phyloP scores from a whole-genome alignment of 345 rosid species.

The Dovyalis caffra region DNA sequence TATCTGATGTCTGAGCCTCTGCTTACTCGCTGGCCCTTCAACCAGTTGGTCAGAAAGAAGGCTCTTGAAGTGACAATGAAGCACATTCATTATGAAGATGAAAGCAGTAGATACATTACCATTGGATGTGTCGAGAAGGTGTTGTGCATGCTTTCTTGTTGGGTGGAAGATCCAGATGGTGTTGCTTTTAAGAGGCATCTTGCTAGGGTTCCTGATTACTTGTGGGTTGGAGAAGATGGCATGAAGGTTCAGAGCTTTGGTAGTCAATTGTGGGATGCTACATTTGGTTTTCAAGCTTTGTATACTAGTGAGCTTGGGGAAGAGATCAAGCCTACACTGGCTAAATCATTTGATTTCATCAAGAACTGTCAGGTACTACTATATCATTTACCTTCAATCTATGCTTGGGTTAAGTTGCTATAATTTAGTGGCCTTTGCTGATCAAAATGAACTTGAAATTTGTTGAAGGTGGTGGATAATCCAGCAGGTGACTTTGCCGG shows the following conservation, averaged over 20 bases:
- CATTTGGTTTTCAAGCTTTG: constrained; percentile 43
- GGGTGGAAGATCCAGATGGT: constrained; percentile 67
- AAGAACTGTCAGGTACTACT: constrained; percentile 64
- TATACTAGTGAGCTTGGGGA: constrained; percentile 33
- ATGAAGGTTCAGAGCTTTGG: constrained; percentile 70
- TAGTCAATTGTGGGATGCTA: constrained; percentile 65
- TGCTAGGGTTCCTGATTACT: constrained; percentile 47
- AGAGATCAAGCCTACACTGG: constrained; percentile 36
- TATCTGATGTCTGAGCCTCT: constrained; percentile 26
- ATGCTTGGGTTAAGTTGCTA: too few species aligned
- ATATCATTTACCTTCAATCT: too few species aligned
- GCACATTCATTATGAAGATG: constrained; percentile 32
- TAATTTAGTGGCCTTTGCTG: too few species aligned
- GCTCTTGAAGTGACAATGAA: constrained; percentile 24
- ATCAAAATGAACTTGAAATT: too few species aligned
- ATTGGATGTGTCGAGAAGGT: constrained; percentile 35
- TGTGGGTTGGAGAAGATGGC: constrained; percentile 76
- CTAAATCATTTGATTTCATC: constrained; percentile 37
- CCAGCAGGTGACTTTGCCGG: constrained; percentile 39
- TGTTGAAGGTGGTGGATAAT: constrained; percentile 38
- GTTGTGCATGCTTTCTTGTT: constrained; percentile 56
- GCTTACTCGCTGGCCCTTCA: constrained; percentile 34
- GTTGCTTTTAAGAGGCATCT: constrained; percentile 54
- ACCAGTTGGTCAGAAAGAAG: constrained; percentile 23
- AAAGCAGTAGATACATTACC: constrained; percentile 38